Base-by-base conservation (phyloP, 441 rosid genomes). In the Pelargonium fulgidum region DNA sequence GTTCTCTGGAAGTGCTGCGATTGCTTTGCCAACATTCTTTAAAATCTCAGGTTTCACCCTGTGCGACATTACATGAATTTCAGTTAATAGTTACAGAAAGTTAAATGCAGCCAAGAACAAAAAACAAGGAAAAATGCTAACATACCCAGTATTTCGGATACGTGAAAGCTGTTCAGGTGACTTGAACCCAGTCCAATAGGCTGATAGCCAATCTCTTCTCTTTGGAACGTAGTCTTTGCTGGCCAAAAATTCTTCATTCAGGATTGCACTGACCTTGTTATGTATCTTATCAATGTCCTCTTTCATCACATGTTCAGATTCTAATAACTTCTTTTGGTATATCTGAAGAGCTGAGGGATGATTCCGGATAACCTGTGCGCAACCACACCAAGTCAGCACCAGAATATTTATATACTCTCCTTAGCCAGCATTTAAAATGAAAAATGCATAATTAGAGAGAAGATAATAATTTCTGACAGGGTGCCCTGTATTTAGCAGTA, bases 91-190 rank as follows among this genome's bases (percentile, higher is more conserved):
- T n/a, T n/a, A n/a, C n/a, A n/a, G n/a, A n/a, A n/a, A n/a, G n/a
- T n/a, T n/a, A 17, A 45, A 47, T 61, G 47, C 39, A 29, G 62
- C 17, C 7, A 19, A 11, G 2, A 1, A 29, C 54, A 48, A 42
- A 26, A 36, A 65, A 58, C 62, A 56, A 62, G 62, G 42, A 54
- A 61, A n/a, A n/a, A n/a, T n/a, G n/a, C 14, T 52, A 11, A 0
- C 22, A 26, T 65, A 74, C 77, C 77, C 77, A 22, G 77, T 74
- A 52, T 74, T 74, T 39, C 73, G 62, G 39, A 74, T 20, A 6
- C 77, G 73, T 10, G 77, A 74, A 66, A 74, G 73, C 73, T 74
- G 77, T 65, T 74, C 77, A n/a, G 77, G 77, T 56, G 77, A 74
- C 61, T 74, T 74, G 65, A 74, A 74, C 19, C 77, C 77, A 54